Percentiles rank a stretch among this genome's conserved stretches.
Conservation (phyloP, 306 rosid genomes). For the Acacia acuminata region DNA sequence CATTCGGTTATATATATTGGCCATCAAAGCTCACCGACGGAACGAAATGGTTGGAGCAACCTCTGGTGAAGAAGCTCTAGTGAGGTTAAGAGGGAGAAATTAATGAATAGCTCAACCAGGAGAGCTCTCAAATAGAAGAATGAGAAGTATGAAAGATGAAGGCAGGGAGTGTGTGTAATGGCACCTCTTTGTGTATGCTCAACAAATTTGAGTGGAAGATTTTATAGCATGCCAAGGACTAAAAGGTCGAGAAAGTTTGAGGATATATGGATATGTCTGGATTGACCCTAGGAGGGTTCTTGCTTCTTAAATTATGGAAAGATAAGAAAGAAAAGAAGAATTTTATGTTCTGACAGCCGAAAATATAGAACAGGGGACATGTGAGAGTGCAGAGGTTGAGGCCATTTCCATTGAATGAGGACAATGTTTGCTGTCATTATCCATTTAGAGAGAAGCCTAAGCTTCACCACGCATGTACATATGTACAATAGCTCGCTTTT, state of each 20-base stretch:
- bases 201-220: neutral
- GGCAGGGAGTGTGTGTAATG: neutral
- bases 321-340: neutral
- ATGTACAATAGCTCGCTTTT: too few relatives aligned
- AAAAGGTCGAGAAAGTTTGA: slow-evolving; percentile 46
- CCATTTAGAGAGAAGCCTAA: too few relatives aligned
- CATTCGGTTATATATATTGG: neutral
- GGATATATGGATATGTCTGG: too few relatives aligned
- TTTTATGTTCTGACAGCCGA: neutral
- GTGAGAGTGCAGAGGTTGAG: neutral
- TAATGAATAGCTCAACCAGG: neutral
- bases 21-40: neutral
- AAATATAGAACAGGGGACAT: neutral
- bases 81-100: neutral
- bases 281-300: too few relatives aligned
- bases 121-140: neutral
- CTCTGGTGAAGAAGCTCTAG: neutral
- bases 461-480: too few relatives aligned
- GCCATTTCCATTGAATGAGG: neutral
- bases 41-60: neutral
- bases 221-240: slow-evolving; percentile 36
- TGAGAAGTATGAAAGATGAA: neutral
- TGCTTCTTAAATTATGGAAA: neutral
- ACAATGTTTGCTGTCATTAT: neutral
- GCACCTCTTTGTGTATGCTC: neutral